Evolutionary conservation across 768 basidiomycete species (phyloP).

Genomic region (Psilocybe azurescens): DNA sequence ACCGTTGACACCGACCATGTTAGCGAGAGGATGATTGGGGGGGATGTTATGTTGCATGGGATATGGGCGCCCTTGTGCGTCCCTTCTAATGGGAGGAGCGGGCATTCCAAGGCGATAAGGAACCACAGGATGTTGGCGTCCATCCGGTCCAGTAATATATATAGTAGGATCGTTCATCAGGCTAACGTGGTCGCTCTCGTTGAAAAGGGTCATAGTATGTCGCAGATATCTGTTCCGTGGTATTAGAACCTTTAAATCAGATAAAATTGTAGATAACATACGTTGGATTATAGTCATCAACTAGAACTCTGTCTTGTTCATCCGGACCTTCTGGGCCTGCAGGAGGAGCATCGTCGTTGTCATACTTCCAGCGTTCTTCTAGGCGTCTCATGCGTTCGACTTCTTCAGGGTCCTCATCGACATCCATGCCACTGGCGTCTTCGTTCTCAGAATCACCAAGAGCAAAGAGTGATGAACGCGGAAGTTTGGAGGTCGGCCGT

Average conservation of each 20-base stretch:
- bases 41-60: slow-evolving; percentile 18
- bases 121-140: slow-evolving; percentile 52
- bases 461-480: slow-evolving; percentile 34
- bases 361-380: slow-evolving; percentile 71
- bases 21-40: slow-evolving; percentile 53
- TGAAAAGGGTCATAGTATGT: slow-evolving; percentile 59
- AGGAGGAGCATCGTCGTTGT: slow-evolving; percentile 64
- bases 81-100: slow-evolving; percentile 37
- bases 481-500: slow-evolving; percentile 25
- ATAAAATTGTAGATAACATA: slow-evolving; percentile 30
- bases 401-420: slow-evolving; percentile 45
- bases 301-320: slow-evolving; percentile 68
- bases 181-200: slow-evolving; percentile 56
- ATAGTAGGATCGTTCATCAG: slow-evolving; percentile 58
- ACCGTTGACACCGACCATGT: slow-evolving; percentile 45
- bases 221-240: slow-evolving; percentile 50
- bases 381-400: slow-evolving; percentile 38
- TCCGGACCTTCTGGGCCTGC: slow-evolving; percentile 64
- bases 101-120: slow-evolving; percentile 55
- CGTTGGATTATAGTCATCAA: slow-evolving; percentile 73
- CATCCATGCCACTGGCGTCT: slow-evolving; percentile 38
- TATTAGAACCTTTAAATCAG: slow-evolving; percentile 14
- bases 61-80: slow-evolving; percentile 30
- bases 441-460: slow-evolving; percentile 22
- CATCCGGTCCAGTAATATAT: slow-evolving; percentile 47